Evolutionary conservation across 2,329 filamentous ascomycete species (phyloP).

Genomic region (Neopestalotiopsis rosae): DNA sequence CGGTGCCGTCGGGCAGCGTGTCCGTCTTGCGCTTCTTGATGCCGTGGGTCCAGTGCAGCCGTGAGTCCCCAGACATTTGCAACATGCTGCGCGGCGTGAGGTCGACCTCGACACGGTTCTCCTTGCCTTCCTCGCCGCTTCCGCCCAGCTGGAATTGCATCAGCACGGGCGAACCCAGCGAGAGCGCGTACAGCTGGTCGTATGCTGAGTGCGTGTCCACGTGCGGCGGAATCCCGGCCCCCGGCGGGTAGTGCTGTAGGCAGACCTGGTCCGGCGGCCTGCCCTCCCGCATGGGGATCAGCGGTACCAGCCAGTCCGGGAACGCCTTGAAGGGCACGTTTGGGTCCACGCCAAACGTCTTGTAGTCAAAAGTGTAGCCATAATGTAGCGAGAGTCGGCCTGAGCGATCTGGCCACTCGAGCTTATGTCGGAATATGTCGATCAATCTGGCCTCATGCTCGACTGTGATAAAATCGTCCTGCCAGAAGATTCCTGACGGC

Average conservation of each 20-base stretch:
- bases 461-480: conserved; percentile 51
- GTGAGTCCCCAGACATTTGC: conserved; percentile 53
- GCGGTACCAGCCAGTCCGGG: conserved; percentile 54
- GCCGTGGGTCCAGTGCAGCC: conserved; percentile 61
- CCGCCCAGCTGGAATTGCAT: conserved; percentile 30
- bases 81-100: conserved; percentile 55
- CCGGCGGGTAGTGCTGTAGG: conserved; percentile 59
- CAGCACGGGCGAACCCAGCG: conserved; percentile 27
- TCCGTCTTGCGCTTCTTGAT: conserved; percentile 61
- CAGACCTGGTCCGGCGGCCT: conserved; percentile 62
- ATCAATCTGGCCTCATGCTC: conserved; percentile 51
- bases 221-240: conserved; percentile 64
- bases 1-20: conserved; percentile 47
- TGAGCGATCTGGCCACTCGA: conserved; percentile 51
- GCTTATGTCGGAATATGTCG: conserved; percentile 47
- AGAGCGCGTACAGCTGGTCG: conserved; percentile 34
- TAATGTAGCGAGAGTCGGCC: conserved; percentile 59
- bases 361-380: conserved; percentile 63
- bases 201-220: conserved; percentile 61
- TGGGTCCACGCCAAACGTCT: conserved; percentile 60
- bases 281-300: conserved; percentile 50
- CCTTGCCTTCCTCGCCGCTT: neutral
- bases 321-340: conserved; percentile 55
- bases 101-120: conserved; percentile 48
- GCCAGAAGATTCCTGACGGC: conserved; percentile 48